phyloP scores from a whole-genome alignment of 257 asterid species.

The Ilex aquifolium region DNA sequence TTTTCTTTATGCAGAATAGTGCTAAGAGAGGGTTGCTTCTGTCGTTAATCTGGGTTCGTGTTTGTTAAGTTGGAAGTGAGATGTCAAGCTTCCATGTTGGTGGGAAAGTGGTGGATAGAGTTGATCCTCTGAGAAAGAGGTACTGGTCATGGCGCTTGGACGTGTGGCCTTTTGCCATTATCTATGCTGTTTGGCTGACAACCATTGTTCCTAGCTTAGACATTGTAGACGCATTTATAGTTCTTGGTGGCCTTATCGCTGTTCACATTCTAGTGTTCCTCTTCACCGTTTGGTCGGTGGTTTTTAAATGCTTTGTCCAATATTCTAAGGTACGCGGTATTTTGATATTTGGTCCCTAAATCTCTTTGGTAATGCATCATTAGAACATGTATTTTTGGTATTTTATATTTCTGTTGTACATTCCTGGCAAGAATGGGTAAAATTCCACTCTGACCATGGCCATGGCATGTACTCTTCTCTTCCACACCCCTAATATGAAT shows the following conservation, averaged over 20 bases:
- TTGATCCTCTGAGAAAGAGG: constrained; percentile 73
- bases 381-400: too few relatives aligned
- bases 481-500: too few relatives aligned
- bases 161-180: constrained; percentile 70
- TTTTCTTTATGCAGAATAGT: too few relatives aligned
- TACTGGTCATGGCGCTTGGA: constrained; percentile 91
- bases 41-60: too few relatives aligned
- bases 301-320: constrained; percentile 73
- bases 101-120: constrained; percentile 94
- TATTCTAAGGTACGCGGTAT: constrained; percentile 59
- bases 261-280: constrained; percentile 70
- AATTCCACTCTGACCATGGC: too few relatives aligned
- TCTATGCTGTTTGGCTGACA: constrained; percentile 67
- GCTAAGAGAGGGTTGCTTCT: too few relatives aligned
- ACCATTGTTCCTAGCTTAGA: constrained; percentile 77
- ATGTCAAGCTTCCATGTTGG: constrained; percentile 79
- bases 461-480: too few relatives aligned
- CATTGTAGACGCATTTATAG: constrained; percentile 68
- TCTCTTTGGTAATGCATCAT: too few relatives aligned
- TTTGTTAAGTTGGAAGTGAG: constrained; percentile 11
- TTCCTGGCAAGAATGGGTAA: too few relatives aligned
- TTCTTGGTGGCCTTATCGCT: constrained; percentile 55
- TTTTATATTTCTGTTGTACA: too few relatives aligned
- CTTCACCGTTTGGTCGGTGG: constrained; percentile 93
- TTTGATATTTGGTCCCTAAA: neutral